These are phyloP conservation scores for Suillus bovinus DNA, from an alignment of 768 basidiomycete species.

Conservation along the genomic window DNA sequence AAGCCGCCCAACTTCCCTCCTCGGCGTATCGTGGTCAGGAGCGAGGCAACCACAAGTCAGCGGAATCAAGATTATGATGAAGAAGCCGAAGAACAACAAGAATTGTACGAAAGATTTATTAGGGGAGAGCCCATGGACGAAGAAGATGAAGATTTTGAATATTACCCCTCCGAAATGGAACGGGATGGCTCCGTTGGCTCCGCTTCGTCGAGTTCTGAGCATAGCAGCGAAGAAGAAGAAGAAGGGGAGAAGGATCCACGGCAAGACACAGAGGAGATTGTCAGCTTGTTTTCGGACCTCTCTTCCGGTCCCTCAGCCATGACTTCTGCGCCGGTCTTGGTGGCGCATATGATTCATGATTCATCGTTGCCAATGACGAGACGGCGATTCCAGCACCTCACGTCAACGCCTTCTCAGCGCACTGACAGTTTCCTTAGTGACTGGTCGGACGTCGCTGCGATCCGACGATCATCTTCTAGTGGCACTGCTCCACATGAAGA, in stretches of 20 bases:
- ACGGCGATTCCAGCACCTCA: slow-evolving; percentile 43
- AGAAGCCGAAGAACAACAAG: slow-evolving; percentile 37
- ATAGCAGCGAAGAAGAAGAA: slow-evolving; percentile 36
- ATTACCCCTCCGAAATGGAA: slow-evolving; percentile 15
- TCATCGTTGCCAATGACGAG: slow-evolving; percentile 50
- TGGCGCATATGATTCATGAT: slow-evolving; percentile 53
- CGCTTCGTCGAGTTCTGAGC: slow-evolving; percentile 26
- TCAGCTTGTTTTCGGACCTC: slow-evolving; percentile 58
- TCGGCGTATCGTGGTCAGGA: not conserved
- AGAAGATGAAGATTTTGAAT: slow-evolving; percentile 37
- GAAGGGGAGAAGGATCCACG: slow-evolving; percentile 26
- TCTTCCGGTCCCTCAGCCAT: slow-evolving; percentile 33
- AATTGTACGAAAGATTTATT: slow-evolving; percentile 57
- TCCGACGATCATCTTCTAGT: slow-evolving; percentile 20
- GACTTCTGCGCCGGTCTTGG: slow-evolving; percentile 43
- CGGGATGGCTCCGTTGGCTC: slow-evolving; percentile 22
- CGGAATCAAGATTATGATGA: slow-evolving; percentile 9
- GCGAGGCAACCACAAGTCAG: slow-evolving; percentile 9
- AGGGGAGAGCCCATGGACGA: slow-evolving; percentile 58
- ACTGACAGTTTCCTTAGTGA: slow-evolving; percentile 20
- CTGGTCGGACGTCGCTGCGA: slow-evolving; percentile 32
- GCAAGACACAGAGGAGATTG: slow-evolving; percentile 39
- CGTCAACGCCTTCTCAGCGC: slow-evolving; percentile 22
- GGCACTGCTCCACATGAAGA: slow-evolving; percentile 25
- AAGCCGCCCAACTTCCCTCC: slow-evolving; percentile 7